phyloP scores from a whole-genome alignment of 441 rosid species.

The Breynia disticha region DNA sequence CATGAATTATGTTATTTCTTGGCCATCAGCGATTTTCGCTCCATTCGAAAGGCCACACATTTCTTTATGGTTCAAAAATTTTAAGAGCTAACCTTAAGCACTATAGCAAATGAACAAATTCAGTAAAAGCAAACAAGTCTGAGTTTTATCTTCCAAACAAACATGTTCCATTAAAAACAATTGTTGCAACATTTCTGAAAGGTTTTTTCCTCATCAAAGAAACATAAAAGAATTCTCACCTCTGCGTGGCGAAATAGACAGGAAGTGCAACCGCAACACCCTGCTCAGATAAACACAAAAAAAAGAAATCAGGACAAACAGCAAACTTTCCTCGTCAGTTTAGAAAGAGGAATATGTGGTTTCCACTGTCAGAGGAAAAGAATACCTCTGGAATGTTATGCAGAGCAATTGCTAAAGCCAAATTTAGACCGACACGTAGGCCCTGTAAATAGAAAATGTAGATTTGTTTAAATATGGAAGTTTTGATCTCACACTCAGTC shows the following conservation, averaged over 20 bases:
- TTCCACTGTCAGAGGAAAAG: constrained; percentile 12
- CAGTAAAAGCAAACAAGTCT: no score
- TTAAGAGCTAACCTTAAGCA: background rate
- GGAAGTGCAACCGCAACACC: constrained; percentile 99
- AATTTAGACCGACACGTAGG: constrained; percentile 87
- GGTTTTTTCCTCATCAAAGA: background rate
- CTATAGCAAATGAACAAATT: background rate
- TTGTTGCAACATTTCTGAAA: background rate
- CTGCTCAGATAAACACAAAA: constrained; percentile 26
- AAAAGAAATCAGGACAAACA: constrained; percentile 5
- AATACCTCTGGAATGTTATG: constrained; percentile 98
- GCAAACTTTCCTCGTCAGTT: background rate
- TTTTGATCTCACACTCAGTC: no score
- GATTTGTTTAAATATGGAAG: background rate
- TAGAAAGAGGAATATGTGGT: background rate
- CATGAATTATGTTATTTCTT: no score
- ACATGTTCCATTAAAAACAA: no score
- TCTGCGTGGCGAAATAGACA: constrained; percentile 93
- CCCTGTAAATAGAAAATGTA: constrained; percentile 41
- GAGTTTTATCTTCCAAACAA: no score
- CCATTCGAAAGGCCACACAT: background rate
- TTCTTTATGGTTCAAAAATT: background rate
- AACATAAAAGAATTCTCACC: constrained; percentile 36
- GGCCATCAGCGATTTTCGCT: background rate
- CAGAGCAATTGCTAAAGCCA: constrained; percentile 95